phyloP scores from a whole-genome alignment of 805 yeast genomes.

The Saturnispora besseyi region DNA sequence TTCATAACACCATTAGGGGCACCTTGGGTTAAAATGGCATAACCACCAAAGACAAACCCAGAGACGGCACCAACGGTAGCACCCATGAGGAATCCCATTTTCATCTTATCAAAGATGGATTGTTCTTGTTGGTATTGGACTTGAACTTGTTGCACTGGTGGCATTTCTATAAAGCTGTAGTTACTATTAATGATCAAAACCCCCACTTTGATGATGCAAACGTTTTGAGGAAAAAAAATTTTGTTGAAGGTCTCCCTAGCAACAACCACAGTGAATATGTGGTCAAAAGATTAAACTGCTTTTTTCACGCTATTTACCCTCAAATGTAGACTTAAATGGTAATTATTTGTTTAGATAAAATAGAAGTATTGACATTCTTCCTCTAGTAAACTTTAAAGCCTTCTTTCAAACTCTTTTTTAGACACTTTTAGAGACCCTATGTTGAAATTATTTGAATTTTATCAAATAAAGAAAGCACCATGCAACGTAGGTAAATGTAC shows the following conservation, averaged over 20 bases:
- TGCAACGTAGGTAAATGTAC: no score
- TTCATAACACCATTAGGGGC: conserved; percentile 98
- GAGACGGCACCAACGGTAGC: conserved; percentile 87
- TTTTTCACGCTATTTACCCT: no score
- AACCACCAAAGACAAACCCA: conserved; percentile 91
- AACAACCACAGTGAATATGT: no score
- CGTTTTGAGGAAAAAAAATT: not conserved
- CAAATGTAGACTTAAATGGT: no score
- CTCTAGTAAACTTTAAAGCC: no score
- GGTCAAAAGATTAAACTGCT: no score
- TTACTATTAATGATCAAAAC: not conserved
- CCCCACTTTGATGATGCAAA: not conserved
- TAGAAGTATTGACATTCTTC: no score
- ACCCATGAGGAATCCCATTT: conserved; percentile 98
- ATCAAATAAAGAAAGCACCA: no score
- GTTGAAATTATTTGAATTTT: no score
- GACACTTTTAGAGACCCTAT: no score
- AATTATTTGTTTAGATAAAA: no score
- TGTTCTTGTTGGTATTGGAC: conserved; percentile 54
- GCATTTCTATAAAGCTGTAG: conserved; percentile 28
- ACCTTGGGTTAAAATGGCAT: conserved; percentile 83
- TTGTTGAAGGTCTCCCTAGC: not conserved
- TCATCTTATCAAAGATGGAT: conserved; percentile 89
- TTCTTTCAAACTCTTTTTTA: no score
- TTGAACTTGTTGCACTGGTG: conserved; percentile 65